Conservation (phyloP, 2,329 filamentous ascomycete species). For the Xylaria sp. region DNA sequence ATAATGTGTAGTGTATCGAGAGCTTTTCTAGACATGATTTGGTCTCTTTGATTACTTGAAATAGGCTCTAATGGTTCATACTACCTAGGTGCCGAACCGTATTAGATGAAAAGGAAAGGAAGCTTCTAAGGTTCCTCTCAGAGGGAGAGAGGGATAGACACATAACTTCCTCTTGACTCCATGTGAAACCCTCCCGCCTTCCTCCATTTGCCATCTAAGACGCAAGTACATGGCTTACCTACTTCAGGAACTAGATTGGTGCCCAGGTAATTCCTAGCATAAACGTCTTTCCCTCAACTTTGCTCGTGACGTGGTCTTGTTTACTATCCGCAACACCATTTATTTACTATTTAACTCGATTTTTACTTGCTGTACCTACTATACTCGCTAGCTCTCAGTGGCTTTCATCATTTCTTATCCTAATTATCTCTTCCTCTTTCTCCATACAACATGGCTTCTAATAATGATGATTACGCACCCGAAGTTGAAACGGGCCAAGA, state of each 20-base stretch:
- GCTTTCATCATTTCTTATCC: background rate
- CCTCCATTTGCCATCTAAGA: background rate
- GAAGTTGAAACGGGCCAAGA: slow-evolving; percentile 10
- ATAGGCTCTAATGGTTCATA: background rate
- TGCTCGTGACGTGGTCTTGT: background rate
- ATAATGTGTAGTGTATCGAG: background rate
- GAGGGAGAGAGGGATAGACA: too few relatives aligned
- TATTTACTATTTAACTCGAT: too few relatives aligned
- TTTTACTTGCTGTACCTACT: background rate
- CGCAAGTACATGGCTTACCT: background rate
- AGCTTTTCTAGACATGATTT: background rate
- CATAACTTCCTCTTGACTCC: background rate
- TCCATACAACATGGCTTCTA: background rate
- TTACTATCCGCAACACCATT: too few relatives aligned
- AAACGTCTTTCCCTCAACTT: too few relatives aligned
- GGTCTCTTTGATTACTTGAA: background rate
- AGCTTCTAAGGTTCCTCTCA: background rate
- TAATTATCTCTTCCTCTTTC: background rate
- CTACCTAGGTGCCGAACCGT: too few relatives aligned
- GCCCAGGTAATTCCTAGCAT: background rate
- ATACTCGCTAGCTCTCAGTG: background rate
- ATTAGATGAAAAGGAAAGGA: too few relatives aligned
- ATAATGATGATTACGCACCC: too few relatives aligned
- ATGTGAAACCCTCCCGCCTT: background rate
- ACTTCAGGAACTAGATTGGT: too few relatives aligned